These are phyloP conservation scores for Vaccinium macrocarpon DNA, from an alignment of 148 eudicot species.

Conservation along the genomic window DNA sequence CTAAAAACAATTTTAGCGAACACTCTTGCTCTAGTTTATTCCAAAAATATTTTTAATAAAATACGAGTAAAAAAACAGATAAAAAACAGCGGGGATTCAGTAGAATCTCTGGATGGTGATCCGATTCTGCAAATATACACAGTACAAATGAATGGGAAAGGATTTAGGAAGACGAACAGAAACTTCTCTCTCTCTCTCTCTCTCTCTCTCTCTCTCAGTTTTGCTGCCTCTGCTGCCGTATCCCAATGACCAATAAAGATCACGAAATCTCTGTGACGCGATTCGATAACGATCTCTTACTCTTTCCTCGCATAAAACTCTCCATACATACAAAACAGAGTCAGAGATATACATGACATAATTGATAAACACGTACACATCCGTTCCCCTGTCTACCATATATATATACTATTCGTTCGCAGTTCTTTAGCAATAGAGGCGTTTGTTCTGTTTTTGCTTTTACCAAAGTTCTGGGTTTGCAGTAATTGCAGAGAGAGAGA, in stretches of 20 bases:
- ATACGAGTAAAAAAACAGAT: too few relatives aligned
- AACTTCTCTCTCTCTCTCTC: too few relatives aligned
- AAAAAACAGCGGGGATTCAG: background rate
- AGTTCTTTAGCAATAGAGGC: too few relatives aligned
- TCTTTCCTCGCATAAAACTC: background rate
- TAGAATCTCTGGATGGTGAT: background rate
- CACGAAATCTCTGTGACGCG: constrained; percentile 29
- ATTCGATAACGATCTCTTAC: constrained; percentile 18
- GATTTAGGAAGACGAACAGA: background rate
- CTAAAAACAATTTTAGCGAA: too few relatives aligned
- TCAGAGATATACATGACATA: background rate
- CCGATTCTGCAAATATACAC: background rate
- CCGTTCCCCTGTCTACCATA: too few relatives aligned
- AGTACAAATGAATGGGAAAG: background rate
- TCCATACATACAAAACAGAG: background rate
- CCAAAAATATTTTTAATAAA: too few relatives aligned
- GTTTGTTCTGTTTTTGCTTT: too few relatives aligned
- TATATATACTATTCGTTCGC: too few relatives aligned
- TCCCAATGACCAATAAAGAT: constrained; percentile 30
- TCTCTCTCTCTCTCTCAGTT: too few relatives aligned
- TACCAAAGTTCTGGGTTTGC: too few relatives aligned
- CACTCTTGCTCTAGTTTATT: too few relatives aligned
- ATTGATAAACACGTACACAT: background rate
- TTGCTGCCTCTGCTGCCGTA: constrained; percentile 20
- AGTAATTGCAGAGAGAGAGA: too few relatives aligned